Evolutionary conservation across 2,329 filamentous ascomycete genomes (phyloP).

Genomic region (Coniochaeta sp.): DNA sequence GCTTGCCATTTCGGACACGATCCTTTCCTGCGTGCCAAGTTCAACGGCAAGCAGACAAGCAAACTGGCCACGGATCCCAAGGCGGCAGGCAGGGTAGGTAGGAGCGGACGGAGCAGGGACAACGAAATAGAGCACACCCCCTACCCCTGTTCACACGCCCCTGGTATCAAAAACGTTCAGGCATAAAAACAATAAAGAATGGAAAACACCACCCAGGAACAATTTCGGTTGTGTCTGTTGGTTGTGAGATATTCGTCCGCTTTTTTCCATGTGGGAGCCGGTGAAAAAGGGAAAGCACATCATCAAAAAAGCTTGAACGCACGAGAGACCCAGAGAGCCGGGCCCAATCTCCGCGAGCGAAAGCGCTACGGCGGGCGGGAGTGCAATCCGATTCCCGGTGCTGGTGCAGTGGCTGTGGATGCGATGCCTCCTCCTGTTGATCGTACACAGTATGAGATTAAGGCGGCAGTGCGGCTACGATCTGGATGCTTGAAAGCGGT

Average conservation of each 20-base stretch:
- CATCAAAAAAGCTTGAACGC: background rate
- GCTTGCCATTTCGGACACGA: too few species aligned
- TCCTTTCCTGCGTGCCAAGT: background rate
- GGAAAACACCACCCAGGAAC: too few species aligned
- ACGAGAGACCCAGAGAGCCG: background rate
- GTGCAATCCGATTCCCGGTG: background rate
- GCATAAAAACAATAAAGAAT: too few species aligned
- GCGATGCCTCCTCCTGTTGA: background rate
- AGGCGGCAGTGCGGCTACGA: background rate
- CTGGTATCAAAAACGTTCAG: too few species aligned
- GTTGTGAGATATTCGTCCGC: background rate
- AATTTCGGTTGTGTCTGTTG: background rate
- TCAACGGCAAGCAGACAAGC: background rate
- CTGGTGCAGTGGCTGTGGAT: background rate
- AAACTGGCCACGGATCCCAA: too few species aligned
- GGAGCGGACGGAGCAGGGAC: background rate
- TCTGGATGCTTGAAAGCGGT: background rate
- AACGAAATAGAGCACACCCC: background rate
- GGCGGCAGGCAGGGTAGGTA: background rate
- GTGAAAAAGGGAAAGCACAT: too few species aligned
- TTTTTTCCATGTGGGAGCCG: background rate
- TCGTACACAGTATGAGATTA: background rate
- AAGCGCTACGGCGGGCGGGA: background rate
- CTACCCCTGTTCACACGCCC: background rate
- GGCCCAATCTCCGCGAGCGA: background rate